These are phyloP conservation scores for Quillaja saponaria DNA, from an alignment of 306 rosid genomes.

Conservation along the genomic window DNA sequence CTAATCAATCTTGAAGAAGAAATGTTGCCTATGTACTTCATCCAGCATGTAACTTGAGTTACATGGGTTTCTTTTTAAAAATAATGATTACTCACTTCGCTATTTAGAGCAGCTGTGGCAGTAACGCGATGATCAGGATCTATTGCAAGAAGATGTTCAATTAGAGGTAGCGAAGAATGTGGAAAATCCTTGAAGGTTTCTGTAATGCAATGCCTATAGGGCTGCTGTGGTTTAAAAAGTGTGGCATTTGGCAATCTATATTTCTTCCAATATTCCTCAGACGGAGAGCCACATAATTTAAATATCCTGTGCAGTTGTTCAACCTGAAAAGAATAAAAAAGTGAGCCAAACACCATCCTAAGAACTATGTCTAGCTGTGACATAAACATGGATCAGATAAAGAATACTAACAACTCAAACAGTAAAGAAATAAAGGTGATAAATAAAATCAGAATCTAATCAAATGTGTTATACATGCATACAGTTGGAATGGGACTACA, in stretches of 20 bases:
- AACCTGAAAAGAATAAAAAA: conserved; percentile 56
- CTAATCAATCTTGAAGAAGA: too few relatives aligned
- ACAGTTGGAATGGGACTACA: background rate
- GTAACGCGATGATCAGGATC: conserved; percentile 75
- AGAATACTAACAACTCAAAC: background rate
- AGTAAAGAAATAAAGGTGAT: too few relatives aligned
- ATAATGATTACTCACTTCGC: conserved; percentile 63
- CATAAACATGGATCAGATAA: background rate
- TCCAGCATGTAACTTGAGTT: too few relatives aligned
- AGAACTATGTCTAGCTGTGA: conserved; percentile 22
- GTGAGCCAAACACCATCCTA: conserved; percentile 39
- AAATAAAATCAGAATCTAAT: background rate
- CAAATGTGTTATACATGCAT: conserved; percentile 13
- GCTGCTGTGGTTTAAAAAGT: conserved; percentile 90
- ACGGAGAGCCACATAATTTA: conserved; percentile 93
- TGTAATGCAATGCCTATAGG: conserved; percentile 57
- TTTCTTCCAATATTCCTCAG: conserved; percentile 89
- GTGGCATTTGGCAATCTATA: conserved; percentile 84
- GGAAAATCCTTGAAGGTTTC: conserved; percentile 80
- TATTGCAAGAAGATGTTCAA: conserved; percentile 78
- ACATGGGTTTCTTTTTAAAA: too few relatives aligned
- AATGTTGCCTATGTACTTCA: too few relatives aligned
- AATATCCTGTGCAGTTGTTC: conserved; percentile 97
- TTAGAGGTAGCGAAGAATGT: conserved; percentile 63
- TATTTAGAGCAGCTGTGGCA: conserved; percentile 65